Evolutionary conservation across 1,284 basidiomycete genomes (phyloP), one percentile per base, ranked within the genome.

Genomic region (Cryptococcus amylolentus): DNA sequence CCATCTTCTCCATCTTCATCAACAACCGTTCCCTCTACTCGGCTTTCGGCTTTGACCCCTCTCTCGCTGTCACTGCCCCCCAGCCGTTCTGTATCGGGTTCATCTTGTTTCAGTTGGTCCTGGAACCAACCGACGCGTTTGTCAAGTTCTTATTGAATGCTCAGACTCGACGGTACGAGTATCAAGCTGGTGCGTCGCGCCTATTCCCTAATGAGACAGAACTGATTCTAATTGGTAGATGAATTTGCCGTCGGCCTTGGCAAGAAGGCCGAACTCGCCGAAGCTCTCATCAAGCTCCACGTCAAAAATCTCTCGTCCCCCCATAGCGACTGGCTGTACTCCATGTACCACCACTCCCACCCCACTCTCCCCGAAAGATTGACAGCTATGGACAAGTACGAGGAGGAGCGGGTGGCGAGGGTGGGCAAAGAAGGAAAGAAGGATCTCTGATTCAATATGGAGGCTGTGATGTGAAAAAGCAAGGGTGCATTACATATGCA

Each of bases 301-400:
- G 86, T 90, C 54, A 88, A 94, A 80, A 95, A 97, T 73, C 76
- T 95, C 63, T 88, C 87, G 44, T 91, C 90, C 3, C 88, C 93
- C 46, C 91, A 91, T 86, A 89, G 89, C 26, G 91, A 94, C 75
- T 89, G 87, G 88, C 76, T 93, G 83, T 93, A 92, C 78, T 93
- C 90, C 52, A 88, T 89, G 35, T 94, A 91, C 69, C 89, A 94
- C 72, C 89, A 94, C 77, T 91, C 88, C 50, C 92, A 96, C 76
- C 92, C 91, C 2, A 95, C 91, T 1, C 76, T 96, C 58, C 87
- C 88, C 45, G 91, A 96, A 78, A 82, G 91, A 18, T 79, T 95
- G 65, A 85, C 83, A 65, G 90, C 85, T 6, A 81, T 95, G 55
- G 89, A 93, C 60, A 75, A 77, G 40, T 83, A 62, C 54, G 63